Percentiles rank a stretch among this genome's conserved stretches.
phyloP scores from a whole-genome alignment of 768 basidiomycete species.

The Suillus subalutaceus region DNA sequence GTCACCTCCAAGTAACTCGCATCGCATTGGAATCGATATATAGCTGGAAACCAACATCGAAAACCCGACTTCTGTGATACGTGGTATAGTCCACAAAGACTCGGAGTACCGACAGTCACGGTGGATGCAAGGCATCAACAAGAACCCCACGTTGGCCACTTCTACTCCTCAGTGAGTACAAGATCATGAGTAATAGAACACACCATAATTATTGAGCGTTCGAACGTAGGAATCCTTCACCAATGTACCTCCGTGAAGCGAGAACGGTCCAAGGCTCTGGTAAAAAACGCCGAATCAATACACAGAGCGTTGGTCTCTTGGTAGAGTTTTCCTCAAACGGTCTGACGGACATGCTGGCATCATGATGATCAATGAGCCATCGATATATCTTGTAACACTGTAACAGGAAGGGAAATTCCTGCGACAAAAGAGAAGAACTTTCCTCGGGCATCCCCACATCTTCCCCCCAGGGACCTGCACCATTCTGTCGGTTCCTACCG shows the following conservation, averaged over 20 bases:
- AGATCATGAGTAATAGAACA: background rate
- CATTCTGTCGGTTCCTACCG: background rate
- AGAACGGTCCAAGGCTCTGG: background rate
- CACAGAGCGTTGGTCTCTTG: background rate
- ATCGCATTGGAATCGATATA: background rate
- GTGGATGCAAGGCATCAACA: background rate
- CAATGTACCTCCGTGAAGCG: background rate
- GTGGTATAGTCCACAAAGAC: background rate
- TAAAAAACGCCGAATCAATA: background rate
- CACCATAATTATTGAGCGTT: background rate
- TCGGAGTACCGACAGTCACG: background rate
- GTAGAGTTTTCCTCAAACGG: background rate
- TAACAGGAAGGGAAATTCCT: background rate
- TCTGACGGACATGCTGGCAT: background rate
- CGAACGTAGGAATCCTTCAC: background rate
- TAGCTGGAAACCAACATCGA: background rate
- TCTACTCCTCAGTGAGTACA: background rate
- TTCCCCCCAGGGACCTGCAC: background rate
- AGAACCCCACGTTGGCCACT: background rate
- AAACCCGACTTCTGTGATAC: background rate
- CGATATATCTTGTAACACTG: background rate
- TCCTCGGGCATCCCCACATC: background rate
- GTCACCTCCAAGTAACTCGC: background rate
- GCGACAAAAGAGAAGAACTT: background rate
- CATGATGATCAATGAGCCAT: background rate